Evolutionary conservation across 2,329 filamentous ascomycete species (phyloP).

Genomic region (Pseudonectria buxi): DNA sequence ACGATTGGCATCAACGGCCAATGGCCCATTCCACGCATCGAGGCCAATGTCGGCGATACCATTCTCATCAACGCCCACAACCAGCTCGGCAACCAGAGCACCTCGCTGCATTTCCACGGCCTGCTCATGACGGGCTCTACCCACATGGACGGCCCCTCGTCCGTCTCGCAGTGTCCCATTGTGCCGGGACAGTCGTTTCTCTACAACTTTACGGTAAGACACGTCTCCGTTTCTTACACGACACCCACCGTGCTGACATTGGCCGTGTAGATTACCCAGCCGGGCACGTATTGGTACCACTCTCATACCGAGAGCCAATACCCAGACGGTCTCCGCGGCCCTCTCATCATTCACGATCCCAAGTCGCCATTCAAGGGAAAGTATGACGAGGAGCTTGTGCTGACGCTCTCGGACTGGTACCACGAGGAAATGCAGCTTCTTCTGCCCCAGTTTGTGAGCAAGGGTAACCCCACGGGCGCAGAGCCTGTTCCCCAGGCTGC

Average conservation of each 20-base stretch:
- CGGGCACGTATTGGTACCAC: constrained; percentile 76
- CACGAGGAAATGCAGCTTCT: constrained; percentile 49
- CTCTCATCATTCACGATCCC: constrained; percentile 59
- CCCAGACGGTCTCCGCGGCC: constrained; percentile 60
- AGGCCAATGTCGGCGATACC: constrained; percentile 55
- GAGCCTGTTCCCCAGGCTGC: constrained; percentile 63
- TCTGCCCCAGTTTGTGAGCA: constrained; percentile 42
- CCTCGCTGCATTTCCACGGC: constrained; percentile 65
- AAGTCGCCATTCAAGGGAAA: constrained; percentile 47
- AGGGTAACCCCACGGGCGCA: constrained; percentile 49
- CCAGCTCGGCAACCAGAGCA: constrained; percentile 53
- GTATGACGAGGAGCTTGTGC: constrained; percentile 56
- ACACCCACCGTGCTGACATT: not conserved
- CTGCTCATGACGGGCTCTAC: constrained; percentile 60
- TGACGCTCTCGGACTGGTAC: constrained; percentile 69
- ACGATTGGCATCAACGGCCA: constrained; percentile 70
- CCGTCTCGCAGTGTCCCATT: constrained; percentile 62
- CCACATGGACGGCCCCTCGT: constrained; percentile 64
- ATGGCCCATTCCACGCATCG: constrained; percentile 66
- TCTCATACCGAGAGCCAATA: constrained; percentile 63
- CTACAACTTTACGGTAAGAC: constrained; percentile 61
- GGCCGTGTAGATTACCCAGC: constrained; percentile 46
- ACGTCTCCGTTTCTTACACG: not conserved
- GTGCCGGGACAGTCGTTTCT: constrained; percentile 57
- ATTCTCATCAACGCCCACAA: constrained; percentile 54